Conservation (phyloP, 2,329 filamentous ascomycete species). For the Pezicula neosporulosa region DNA sequence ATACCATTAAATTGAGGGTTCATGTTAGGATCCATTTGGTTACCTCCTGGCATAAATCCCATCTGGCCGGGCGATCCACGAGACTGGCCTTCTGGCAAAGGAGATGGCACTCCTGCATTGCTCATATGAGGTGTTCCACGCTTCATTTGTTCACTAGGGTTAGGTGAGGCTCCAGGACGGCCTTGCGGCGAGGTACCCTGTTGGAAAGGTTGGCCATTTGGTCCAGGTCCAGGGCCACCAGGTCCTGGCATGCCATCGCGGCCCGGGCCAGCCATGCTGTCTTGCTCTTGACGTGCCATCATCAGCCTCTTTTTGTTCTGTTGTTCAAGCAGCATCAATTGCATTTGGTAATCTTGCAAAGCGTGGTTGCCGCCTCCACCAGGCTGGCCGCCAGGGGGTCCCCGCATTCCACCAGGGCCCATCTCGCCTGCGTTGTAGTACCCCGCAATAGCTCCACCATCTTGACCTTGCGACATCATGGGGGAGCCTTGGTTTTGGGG, state of each 20-base stretch:
- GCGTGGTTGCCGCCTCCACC: conserved; percentile 59
- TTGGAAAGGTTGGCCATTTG: conserved; percentile 60
- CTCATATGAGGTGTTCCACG: conserved; percentile 72
- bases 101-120: conserved; percentile 65
- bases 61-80: conserved; percentile 60
- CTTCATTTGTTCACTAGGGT: conserved; percentile 76
- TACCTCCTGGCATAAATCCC: conserved; percentile 46
- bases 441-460: conserved; percentile 52
- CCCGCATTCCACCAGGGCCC: conserved; percentile 53
- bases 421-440: conserved; percentile 65
- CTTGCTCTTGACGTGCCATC: conserved; percentile 78
- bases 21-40: conserved; percentile 60
- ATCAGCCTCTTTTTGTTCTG: conserved; percentile 84
- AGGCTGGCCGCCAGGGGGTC: conserved; percentile 39
- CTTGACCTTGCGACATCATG: conserved; percentile 73
- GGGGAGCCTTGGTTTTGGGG: conserved; percentile 77
- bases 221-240: conserved; percentile 49
- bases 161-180: conserved; percentile 70
- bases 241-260: conserved; percentile 43
- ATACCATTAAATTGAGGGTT: conserved; percentile 53
- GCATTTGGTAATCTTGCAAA: conserved; percentile 85
- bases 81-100: conserved; percentile 67
- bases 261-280: conserved; percentile 52
- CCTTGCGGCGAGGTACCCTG: conserved; percentile 68
- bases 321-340: conserved; percentile 81